Evolutionary conservation across 2,329 filamentous ascomycete species (phyloP), one percentile per base, ranked within the genome.

Genomic region (Metarhizium rileyi): DNA sequence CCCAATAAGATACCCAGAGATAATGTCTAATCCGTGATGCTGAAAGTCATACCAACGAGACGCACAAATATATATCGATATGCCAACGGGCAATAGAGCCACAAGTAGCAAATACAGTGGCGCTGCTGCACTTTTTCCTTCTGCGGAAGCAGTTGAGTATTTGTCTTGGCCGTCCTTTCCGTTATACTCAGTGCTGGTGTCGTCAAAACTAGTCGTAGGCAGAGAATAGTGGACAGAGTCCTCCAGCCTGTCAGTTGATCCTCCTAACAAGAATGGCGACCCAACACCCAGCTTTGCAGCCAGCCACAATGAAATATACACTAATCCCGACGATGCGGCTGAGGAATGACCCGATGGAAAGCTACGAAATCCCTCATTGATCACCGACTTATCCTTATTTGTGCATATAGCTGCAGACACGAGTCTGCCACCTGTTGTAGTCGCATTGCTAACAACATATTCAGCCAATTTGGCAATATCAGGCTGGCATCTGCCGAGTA

Each of bases 11-110:
- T 80, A 81, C 4, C 87, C 87, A 53, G 82, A 84, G 1, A 93
- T 66, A 54, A 93, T 83, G 55, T 94, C 87, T 61, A 90, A 87
- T 4, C 81, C 87, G 61, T 87, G 83, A 63, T 94, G 88, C 22
- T 83, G 78, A 67, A 81, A 89, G 63, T 93, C 82, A 49, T 80
- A 86, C 73, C 81, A 93, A 5, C 87, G 82, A 1, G 86, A 87
- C 26, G 80, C 77, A 14, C 80, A 74, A 52, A 93, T 83, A 67
- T 86, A 91, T 52, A 86, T 75, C 1, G 87, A 82, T 1, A 76
- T 70, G 44, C 79, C 80, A 52, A 86, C 73, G 1, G 87, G 87
- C 2, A 85, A 65, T 27, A 85, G 69, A 4, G 78, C 72, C n/a
- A 87, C 59, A 12, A 83, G 66, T 5, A 90, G 70, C 2, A 87